A percentile compares a stretch with the other conserved stretches of the same genome.
Evolutionary conservation across 208 protist genomes (phyloP).

Genomic region (Wallacemonas collosoma): DNA sequence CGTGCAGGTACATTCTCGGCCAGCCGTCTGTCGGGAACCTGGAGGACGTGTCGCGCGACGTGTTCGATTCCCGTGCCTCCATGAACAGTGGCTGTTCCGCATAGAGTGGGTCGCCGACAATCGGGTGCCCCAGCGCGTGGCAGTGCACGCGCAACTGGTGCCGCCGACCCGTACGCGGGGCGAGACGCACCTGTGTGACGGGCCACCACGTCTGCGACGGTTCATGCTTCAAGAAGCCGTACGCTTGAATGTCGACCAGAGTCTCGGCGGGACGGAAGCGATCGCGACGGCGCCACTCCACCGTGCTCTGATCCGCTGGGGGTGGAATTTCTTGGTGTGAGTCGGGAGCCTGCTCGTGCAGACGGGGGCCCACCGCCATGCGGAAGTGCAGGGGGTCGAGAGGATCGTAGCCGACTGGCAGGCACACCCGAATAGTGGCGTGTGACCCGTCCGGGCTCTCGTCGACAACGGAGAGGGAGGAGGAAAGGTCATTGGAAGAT

Average conservation of each 20-base stretch:
- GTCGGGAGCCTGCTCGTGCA: no score
- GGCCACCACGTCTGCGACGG: slow-evolving; percentile 22
- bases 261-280: slow-evolving; percentile 16
- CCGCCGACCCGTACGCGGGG: slow-evolving; percentile 72
- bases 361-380: slow-evolving; percentile 40
- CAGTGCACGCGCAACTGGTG: slow-evolving; percentile 92
- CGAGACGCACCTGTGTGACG: slow-evolving; percentile 61
- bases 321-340: neutral
- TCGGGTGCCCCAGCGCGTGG: slow-evolving; percentile 74
- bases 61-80: no score
- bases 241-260: neutral
- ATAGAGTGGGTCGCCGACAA: slow-evolving; percentile 86
- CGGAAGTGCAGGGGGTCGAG: slow-evolving; percentile 52
- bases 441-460: neutral
- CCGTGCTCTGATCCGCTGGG: neutral
- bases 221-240: slow-evolving; percentile 1
- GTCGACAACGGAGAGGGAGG: neutral
- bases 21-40: slow-evolving; percentile 16
- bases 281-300: slow-evolving; percentile 16
- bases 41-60: neutral
- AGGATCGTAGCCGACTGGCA: slow-evolving; percentile 60
- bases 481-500: neutral
- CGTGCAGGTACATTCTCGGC: slow-evolving; percentile 80
- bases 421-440: slow-evolving; percentile 5
- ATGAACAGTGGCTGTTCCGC: neutral